Conservation (phyloP, 1,284 basidiomycete species). For the Ceratobasidium theobromae region DNA sequence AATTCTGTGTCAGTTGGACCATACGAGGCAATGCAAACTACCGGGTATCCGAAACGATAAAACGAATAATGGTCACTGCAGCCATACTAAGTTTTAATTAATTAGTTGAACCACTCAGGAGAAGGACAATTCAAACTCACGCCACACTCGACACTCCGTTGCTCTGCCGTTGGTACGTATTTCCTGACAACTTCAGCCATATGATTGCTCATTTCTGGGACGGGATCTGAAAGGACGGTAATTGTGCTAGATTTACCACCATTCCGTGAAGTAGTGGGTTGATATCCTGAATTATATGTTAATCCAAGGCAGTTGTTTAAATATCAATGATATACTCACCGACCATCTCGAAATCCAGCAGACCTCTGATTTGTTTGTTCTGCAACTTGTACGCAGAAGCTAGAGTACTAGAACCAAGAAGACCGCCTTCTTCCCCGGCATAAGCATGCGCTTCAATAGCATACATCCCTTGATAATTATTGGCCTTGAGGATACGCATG, state of each 20-base stretch:
- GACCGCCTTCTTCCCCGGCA: slow-evolving; percentile 35
- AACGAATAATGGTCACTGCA: slow-evolving; percentile 29
- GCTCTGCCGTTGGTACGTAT: slow-evolving; percentile 7
- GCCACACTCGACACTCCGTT: slow-evolving; percentile 6
- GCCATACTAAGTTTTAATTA: neutral
- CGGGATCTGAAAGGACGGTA: slow-evolving; percentile 28
- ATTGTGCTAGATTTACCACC: slow-evolving; percentile 24
- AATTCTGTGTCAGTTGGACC: slow-evolving; percentile 30
- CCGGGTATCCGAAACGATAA: slow-evolving; percentile 24
- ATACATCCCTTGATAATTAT: slow-evolving; percentile 54
- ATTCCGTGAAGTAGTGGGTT: slow-evolving; percentile 9
- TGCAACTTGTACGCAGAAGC: slow-evolving; percentile 21
- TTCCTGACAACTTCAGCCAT: slow-evolving; percentile 7
- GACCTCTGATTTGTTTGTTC: slow-evolving; percentile 17
- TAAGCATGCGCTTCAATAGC: slow-evolving; percentile 67
- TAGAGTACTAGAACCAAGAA: slow-evolving; percentile 19
- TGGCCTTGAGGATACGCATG: slow-evolving; percentile 55
- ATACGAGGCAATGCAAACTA: slow-evolving; percentile 24
- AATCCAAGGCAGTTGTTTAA: no score
- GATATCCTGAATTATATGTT: no score
- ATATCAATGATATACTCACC: no score
- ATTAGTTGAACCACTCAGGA: neutral
- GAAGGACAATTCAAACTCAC: neutral
- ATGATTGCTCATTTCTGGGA: slow-evolving; percentile 12
- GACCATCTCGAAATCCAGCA: slow-evolving; percentile 33